phyloP scores from a whole-genome alignment of 2,329 filamentous ascomycete genomes.

The Geoglossum cookeanum region DNA sequence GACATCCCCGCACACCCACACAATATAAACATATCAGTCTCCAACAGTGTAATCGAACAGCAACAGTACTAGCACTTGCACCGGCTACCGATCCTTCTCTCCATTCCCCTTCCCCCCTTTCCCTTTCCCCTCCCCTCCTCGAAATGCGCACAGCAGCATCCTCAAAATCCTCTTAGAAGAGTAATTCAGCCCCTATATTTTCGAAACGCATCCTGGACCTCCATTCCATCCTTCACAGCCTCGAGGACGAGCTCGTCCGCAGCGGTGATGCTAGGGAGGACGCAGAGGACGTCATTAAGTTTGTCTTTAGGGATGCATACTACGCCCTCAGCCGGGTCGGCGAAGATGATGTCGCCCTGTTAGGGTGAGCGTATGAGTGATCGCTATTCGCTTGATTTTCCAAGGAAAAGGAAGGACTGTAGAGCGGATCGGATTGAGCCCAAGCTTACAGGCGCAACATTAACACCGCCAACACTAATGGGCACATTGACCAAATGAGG shows the following conservation, averaged over 20 bases:
- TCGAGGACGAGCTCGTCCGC: slow-evolving; percentile 24
- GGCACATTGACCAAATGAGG: slow-evolving; percentile 34
- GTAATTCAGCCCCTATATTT: not conserved
- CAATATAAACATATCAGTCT: too few species aligned
- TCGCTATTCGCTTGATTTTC: too few species aligned
- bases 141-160: too few species aligned
- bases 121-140: too few species aligned
- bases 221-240: not conserved
- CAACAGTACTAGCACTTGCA: too few species aligned
- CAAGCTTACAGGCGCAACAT: slow-evolving; percentile 4
- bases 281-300: slow-evolving; percentile 37
- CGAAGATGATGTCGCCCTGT: slow-evolving; percentile 46
- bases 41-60: too few species aligned
- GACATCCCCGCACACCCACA: too few species aligned
- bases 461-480: slow-evolving; percentile 25
- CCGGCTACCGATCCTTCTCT: too few species aligned
- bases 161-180: too few species aligned
- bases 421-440: not conserved
- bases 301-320: slow-evolving; percentile 46
- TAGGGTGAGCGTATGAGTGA: too few species aligned
- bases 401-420: too few species aligned
- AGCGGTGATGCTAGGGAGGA: slow-evolving; percentile 32
- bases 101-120: too few species aligned
- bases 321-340: slow-evolving; percentile 49
- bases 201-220: not conserved